Evolutionary conservation across 2,329 filamentous ascomycete genomes (phyloP).

Genomic region (Parastagonospora nodorum): DNA sequence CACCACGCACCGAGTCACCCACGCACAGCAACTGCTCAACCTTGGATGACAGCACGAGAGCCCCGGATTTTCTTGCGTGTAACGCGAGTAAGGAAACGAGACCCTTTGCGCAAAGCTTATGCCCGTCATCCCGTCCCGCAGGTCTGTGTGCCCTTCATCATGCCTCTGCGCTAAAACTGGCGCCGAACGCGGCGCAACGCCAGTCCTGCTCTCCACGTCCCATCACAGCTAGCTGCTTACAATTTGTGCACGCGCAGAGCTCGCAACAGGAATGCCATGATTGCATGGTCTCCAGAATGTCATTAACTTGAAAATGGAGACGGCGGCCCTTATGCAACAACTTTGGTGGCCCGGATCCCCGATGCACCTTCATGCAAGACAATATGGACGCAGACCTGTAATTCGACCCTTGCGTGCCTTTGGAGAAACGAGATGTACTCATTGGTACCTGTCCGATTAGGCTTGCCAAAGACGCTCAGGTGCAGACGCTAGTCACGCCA

Average conservation of each 20-base stretch:
- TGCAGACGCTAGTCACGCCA: slow-evolving; percentile 26
- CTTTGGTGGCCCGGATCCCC: slow-evolving; percentile 32
- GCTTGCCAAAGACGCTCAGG: slow-evolving; percentile 21
- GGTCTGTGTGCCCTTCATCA: slow-evolving; percentile 32
- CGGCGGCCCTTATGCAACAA: slow-evolving; percentile 17
- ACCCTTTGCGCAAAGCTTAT: slow-evolving; percentile 45
- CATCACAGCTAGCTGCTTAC: slow-evolving; percentile 28
- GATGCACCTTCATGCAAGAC: slow-evolving; percentile 29
- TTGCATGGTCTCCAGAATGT: neutral
- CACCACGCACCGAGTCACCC: slow-evolving; percentile 2
- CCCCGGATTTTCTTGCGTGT: slow-evolving; percentile 26
- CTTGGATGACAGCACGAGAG: slow-evolving; percentile 4
- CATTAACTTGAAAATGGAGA: neutral
- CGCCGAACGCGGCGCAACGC: slow-evolving; percentile 29
- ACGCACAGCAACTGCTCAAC: slow-evolving; percentile 3
- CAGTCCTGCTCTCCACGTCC: slow-evolving; percentile 26
- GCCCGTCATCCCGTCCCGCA: slow-evolving; percentile 47
- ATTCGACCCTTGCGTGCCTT: slow-evolving; percentile 25
- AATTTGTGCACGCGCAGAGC: slow-evolving; percentile 3
- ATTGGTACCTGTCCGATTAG: slow-evolving; percentile 32
- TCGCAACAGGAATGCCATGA: too few species aligned
- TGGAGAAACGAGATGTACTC: slow-evolving; percentile 13
- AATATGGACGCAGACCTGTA: slow-evolving; percentile 22
- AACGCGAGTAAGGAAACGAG: slow-evolving; percentile 22
- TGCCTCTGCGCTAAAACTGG: slow-evolving; percentile 31